Evolutionary conservation across 31 red algal species (phyloP).

Genomic region (Asparagopsis taxiformis): DNA sequence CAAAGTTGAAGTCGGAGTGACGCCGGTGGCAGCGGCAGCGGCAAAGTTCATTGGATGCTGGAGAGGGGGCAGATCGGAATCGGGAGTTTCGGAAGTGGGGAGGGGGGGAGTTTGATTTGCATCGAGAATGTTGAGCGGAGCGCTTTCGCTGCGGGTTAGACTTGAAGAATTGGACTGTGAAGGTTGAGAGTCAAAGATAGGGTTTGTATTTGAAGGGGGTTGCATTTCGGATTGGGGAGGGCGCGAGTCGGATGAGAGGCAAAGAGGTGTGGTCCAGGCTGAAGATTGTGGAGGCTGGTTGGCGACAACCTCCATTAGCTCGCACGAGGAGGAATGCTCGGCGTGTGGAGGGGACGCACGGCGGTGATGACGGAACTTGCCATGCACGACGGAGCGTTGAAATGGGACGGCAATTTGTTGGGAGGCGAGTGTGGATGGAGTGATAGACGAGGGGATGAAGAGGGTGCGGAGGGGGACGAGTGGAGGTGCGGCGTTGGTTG

Average conservation of each 20-base stretch:
- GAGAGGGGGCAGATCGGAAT: slow-evolving; percentile 9
- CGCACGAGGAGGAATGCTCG: too few species aligned
- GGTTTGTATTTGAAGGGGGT: neutral
- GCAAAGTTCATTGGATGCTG: slow-evolving; percentile 35
- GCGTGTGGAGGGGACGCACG: slow-evolving; percentile 2
- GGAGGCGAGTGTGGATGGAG: neutral
- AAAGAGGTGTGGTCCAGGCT: slow-evolving; percentile 56
- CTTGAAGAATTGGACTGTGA: neutral
- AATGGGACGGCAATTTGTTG: neutral
- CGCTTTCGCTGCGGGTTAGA: slow-evolving; percentile 36
- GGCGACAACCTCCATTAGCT: slow-evolving; percentile 66
- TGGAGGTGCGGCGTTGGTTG: neutral
- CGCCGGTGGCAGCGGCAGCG: slow-evolving; percentile 6
- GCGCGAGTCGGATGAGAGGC: slow-evolving; percentile 2
- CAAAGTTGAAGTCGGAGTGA: neutral
- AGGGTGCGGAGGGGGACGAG: slow-evolving; percentile 2
- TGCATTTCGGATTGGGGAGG: neutral
- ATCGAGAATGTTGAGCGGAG: slow-evolving; percentile 47
- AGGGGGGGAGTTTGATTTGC: slow-evolving; percentile 18
- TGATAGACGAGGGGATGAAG: neutral
- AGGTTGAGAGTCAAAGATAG: slow-evolving; percentile 28
- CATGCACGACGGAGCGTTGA: neutral
- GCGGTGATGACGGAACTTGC: neutral
- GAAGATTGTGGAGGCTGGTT: slow-evolving; percentile 45
- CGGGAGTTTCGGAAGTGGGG: slow-evolving; percentile 12